Conservation (phyloP, 2,329 filamentous ascomycete genomes). For the Fusarium nelsonii region DNA sequence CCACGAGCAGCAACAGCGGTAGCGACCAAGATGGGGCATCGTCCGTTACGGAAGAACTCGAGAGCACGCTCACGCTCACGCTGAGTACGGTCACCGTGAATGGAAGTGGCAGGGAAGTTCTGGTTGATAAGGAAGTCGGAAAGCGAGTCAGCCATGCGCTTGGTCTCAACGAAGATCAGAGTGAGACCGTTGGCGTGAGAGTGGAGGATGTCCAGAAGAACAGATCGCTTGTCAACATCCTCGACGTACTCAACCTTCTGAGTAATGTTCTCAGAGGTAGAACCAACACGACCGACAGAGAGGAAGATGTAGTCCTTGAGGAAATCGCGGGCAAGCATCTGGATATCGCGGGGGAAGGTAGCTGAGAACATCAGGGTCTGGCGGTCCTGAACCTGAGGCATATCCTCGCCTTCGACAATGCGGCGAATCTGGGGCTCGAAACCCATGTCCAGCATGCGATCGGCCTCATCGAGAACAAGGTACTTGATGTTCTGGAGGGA, state of each 20-base stretch:
- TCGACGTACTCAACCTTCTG: constrained; percentile 99
- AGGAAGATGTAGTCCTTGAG: constrained; percentile 99
- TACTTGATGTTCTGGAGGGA: constrained; percentile 99
- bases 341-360: constrained; percentile 98
- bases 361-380: constrained; percentile 99
- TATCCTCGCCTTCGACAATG: constrained; percentile 98
- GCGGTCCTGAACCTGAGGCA: constrained; percentile 84
- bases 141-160: constrained; percentile 98
- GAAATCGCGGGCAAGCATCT: constrained; percentile 99
- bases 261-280: constrained; percentile 99
- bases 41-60: constrained; percentile 96
- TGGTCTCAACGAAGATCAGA: constrained; percentile 98
- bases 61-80: constrained; percentile 98
- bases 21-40: constrained; percentile 95
- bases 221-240: constrained; percentile 96
- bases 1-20: constrained; percentile 91
- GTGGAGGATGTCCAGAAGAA: constrained; percentile 96
- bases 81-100: constrained; percentile 98
- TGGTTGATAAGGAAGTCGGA: constrained; percentile 99
- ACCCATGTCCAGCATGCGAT: constrained; percentile 99
- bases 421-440: constrained; percentile 99
- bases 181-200: constrained; percentile 91
- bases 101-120: constrained; percentile 97
- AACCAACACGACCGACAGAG: constrained; percentile 97
- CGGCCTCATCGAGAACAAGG: constrained; percentile 97